A percentile compares a stretch with the other conserved stretches of the same genome.
Evolutionary conservation across 2,329 filamentous ascomycete genomes (phyloP).

Genomic region (Rhinocladiella similis): DNA sequence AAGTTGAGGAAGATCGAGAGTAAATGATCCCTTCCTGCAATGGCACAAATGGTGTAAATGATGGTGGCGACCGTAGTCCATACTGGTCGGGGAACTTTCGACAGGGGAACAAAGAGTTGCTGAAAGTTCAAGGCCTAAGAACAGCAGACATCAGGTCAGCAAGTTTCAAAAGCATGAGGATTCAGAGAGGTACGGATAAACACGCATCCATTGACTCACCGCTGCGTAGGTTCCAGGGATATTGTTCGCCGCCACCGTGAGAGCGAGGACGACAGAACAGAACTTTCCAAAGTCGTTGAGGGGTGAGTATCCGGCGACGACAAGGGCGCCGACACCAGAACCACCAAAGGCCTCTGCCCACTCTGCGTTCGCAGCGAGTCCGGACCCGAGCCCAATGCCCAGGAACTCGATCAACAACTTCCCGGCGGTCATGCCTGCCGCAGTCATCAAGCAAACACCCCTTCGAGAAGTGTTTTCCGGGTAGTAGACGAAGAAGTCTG

Average conservation of each 20-base stretch:
- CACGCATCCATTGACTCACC: too few relatives aligned
- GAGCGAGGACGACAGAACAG: slow-evolving; percentile 63
- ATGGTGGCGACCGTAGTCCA: slow-evolving; percentile 65
- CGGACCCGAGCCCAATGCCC: not conserved
- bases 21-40: slow-evolving; percentile 63
- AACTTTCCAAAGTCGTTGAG: slow-evolving; percentile 66
- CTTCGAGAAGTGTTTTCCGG: slow-evolving; percentile 54
- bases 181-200: too few relatives aligned
- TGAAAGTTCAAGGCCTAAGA: slow-evolving; percentile 66
- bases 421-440: too few relatives aligned
- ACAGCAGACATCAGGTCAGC: too few relatives aligned
- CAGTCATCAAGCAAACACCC: slow-evolving; percentile 52
- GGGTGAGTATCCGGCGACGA: slow-evolving; percentile 61
- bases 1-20: slow-evolving; percentile 69
- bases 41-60: slow-evolving; percentile 64
- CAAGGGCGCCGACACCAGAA: slow-evolving; percentile 62
- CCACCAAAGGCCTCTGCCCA: not conserved
- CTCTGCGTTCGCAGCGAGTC: not conserved
- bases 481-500: slow-evolving; percentile 68
- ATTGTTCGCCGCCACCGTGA: slow-evolving; percentile 66
- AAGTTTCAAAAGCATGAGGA: too few relatives aligned
- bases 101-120: slow-evolving; percentile 60
- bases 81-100: slow-evolving; percentile 61
- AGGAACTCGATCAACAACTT: not conserved
- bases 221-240: slow-evolving; percentile 66